phyloP scores from a whole-genome alignment of 2,329 filamentous ascomycete genomes.

The Chrysoporthe puriensis region DNA sequence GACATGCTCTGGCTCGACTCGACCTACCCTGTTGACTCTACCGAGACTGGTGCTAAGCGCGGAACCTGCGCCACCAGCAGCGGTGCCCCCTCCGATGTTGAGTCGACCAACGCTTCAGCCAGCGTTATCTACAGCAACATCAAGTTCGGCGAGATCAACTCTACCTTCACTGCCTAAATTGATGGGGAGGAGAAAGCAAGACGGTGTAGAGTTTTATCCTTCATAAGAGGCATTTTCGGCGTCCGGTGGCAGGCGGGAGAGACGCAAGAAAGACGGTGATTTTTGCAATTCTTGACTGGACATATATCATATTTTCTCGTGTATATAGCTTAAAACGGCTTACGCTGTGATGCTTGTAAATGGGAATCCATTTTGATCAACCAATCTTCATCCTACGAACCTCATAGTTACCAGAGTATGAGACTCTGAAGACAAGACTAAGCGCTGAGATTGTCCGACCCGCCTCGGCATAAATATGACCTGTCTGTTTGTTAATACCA shows the following conservation, averaged over 20 bases:
- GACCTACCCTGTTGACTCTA: slow-evolving; percentile 50
- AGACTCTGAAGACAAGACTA: not conserved
- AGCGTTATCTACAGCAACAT: slow-evolving; percentile 55
- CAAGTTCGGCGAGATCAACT: slow-evolving; percentile 59
- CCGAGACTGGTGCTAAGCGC: slow-evolving; percentile 45
- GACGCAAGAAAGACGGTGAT: not conserved
- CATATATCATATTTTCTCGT: not conserved
- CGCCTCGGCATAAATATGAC: too few relatives aligned
- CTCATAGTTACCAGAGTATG: not conserved
- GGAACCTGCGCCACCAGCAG: slow-evolving; percentile 47
- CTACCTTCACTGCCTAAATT: slow-evolving; percentile 46
- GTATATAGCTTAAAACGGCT: slow-evolving; percentile 13
- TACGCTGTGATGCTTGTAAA: slow-evolving; percentile 5
- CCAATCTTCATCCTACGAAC: not conserved
- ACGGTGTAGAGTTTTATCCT: not conserved
- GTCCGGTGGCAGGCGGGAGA: not conserved
- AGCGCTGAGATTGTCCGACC: too few relatives aligned
- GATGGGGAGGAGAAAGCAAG: not conserved
- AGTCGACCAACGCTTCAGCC: slow-evolving; percentile 41
- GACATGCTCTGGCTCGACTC: slow-evolving; percentile 79
- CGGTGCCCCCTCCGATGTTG: slow-evolving; percentile 45
- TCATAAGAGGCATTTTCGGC: not conserved
- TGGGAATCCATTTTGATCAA: not conserved
- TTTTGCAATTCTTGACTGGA: not conserved
- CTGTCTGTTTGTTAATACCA: too few relatives aligned